phyloP scores from a whole-genome alignment of 306 rosid genomes.

The Dryas alaskensis region DNA sequence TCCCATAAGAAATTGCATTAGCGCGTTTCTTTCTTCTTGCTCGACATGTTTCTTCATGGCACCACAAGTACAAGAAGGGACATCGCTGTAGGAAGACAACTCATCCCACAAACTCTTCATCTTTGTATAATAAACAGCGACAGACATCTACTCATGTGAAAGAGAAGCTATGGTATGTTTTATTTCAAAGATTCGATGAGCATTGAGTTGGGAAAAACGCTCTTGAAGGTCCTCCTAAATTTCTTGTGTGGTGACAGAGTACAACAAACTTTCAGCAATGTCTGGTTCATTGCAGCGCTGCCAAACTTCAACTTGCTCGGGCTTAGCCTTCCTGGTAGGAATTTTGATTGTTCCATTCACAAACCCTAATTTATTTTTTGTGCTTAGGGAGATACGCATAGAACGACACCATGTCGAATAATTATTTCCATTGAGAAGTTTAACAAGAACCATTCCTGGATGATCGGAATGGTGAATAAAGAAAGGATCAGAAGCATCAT shows the following conservation, averaged over 20 bases:
- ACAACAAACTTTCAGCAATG: neutral
- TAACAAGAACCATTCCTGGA: neutral
- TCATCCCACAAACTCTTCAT: constrained; percentile 1
- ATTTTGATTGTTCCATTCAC: neutral
- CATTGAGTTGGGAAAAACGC: neutral
- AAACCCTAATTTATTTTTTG: neutral
- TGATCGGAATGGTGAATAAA: neutral
- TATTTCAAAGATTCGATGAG: neutral
- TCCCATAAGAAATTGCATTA: constrained; percentile 9
- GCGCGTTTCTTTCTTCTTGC: neutral
- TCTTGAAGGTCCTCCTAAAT: constrained; percentile 1
- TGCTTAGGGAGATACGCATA: neutral
- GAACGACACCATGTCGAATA: neutral
- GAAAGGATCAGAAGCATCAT: neutral
- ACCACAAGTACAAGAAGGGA: neutral
- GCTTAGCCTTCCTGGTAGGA: neutral
- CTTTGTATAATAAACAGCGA: neutral
- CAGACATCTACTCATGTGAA: neutral
- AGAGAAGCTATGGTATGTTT: neutral
- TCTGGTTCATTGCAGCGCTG: neutral
- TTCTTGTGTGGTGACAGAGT: neutral
- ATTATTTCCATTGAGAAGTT: neutral
- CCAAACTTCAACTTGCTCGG: neutral
- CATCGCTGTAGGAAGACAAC: neutral
- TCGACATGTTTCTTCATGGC: neutral